phyloP scores from a whole-genome alignment of 352 stramenopile genomes.

The Plasmopara muralis region DNA sequence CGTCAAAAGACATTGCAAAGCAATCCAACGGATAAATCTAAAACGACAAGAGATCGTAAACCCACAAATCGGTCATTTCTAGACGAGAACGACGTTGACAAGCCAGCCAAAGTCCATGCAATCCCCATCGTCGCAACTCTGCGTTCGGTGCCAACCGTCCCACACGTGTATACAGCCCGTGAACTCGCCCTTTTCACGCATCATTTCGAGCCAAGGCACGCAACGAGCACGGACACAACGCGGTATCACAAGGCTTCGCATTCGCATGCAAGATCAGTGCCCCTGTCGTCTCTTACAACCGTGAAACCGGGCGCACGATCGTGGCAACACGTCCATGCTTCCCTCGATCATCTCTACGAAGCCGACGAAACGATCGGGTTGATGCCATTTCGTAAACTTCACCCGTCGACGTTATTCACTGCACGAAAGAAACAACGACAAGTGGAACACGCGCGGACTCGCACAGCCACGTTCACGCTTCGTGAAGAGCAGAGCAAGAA shows the following conservation, averaged over 20 bases:
- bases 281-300: not conserved
- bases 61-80: too few species aligned
- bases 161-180: too few species aligned
- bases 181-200: too few species aligned
- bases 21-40: too few species aligned
- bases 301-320: constrained; percentile 6
- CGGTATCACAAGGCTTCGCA: not conserved
- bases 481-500: constrained; percentile 28
- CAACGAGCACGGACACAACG: too few species aligned
- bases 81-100: too few species aligned
- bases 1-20: too few species aligned
- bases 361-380: constrained; percentile 39
- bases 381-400: constrained; percentile 38
- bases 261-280: not conserved
- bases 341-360: constrained; percentile 55
- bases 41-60: too few species aligned
- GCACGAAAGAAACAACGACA: constrained; percentile 33
- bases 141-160: too few species aligned
- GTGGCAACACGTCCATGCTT: constrained; percentile 39
- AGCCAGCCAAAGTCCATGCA: too few species aligned
- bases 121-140: too few species aligned
- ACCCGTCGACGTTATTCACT: constrained; percentile 17
- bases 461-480: constrained; percentile 35
- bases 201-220: too few species aligned
- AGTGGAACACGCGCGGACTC: constrained; percentile 36